phyloP scores from a whole-genome alignment of 2,329 filamentous ascomycete genomes.

The Colletotrichum eremochloae region DNA sequence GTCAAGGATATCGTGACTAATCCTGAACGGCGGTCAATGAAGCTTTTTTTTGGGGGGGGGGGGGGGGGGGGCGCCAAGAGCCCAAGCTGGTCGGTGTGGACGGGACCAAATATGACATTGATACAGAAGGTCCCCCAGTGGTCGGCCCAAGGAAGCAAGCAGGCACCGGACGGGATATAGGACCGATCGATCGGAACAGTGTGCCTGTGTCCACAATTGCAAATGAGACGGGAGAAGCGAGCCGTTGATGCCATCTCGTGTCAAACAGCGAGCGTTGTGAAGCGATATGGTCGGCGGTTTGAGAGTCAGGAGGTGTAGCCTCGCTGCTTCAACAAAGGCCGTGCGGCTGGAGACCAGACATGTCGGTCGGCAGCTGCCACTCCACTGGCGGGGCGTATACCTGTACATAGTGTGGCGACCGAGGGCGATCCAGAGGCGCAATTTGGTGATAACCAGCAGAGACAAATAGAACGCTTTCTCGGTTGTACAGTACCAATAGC shows the following conservation, averaged over 20 bases:
- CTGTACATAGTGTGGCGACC: too few relatives aligned
- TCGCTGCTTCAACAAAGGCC: slow-evolving; percentile 25
- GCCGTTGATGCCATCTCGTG: slow-evolving; percentile 25
- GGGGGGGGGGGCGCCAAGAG: neutral
- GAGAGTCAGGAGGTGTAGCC: slow-evolving; percentile 37
- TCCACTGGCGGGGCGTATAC: neutral
- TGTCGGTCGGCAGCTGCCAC: slow-evolving; percentile 13
- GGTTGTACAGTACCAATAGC: neutral
- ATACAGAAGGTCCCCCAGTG: slow-evolving; percentile 14
- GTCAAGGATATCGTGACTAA: slow-evolving; percentile 31
- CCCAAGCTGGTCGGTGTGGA: slow-evolving; percentile 14
- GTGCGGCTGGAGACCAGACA: slow-evolving; percentile 26
- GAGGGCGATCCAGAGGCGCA: slow-evolving; percentile 7
- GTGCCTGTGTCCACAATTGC: slow-evolving; percentile 31
- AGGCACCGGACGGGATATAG: slow-evolving; percentile 21
- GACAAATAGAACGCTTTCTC: neutral
- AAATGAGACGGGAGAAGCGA: slow-evolving; percentile 30
- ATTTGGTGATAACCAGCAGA: neutral
- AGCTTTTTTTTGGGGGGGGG: too few relatives aligned
- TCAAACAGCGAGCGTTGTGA: slow-evolving; percentile 12
- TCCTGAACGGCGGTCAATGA: slow-evolving; percentile 20
- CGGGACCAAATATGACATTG: slow-evolving; percentile 21
- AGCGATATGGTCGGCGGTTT: slow-evolving; percentile 32
- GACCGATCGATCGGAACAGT: slow-evolving; percentile 37
- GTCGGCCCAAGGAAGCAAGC: slow-evolving; percentile 21